These are phyloP conservation scores for Aeminium ludgeri DNA, from an alignment of 495 filamentous ascomycete genomes.

Conservation along the genomic window DNA sequence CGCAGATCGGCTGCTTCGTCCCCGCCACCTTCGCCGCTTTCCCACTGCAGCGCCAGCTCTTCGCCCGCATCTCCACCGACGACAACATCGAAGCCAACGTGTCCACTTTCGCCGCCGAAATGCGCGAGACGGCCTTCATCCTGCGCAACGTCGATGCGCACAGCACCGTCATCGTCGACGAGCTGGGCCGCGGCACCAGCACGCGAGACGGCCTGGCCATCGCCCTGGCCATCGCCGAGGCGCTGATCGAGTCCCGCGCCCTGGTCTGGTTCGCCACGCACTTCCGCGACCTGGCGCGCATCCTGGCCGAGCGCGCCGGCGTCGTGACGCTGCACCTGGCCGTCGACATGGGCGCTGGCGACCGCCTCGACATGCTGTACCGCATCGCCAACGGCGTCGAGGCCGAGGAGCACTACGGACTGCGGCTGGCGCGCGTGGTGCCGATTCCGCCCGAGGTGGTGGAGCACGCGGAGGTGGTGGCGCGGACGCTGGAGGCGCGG, in stretches of 20 bases:
- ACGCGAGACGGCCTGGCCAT: constrained; percentile 77
- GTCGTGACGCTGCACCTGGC: constrained; percentile 70
- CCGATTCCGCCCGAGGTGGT: constrained; percentile 53
- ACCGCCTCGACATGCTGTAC: constrained; percentile 69
- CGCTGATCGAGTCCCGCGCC: constrained; percentile 55
- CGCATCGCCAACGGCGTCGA: constrained; percentile 54
- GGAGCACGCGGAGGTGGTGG: constrained; percentile 47
- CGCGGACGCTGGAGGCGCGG: constrained; percentile 38
- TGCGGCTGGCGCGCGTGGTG: constrained; percentile 60
- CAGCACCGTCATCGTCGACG: constrained; percentile 60
- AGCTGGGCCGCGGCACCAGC: constrained; percentile 83
- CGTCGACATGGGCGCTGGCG: constrained; percentile 36
- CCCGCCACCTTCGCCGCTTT: constrained; percentile 72
- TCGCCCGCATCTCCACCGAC: constrained; percentile 70
- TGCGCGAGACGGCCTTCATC: constrained; percentile 91
- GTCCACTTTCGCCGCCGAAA: constrained; percentile 85
- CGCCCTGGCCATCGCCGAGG: constrained; percentile 77
- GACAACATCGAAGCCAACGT: constrained; percentile 84
- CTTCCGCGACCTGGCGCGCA: constrained; percentile 64
- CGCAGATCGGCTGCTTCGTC: constrained; percentile 82
- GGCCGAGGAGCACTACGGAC: constrained; percentile 57
- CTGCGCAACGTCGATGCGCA: constrained; percentile 53
- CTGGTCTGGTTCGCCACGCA: constrained; percentile 89
- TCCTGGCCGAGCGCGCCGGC: constrained; percentile 54
- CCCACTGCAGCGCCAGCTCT: constrained; percentile 64